A percentile compares a stretch with the other conserved stretches of the same genome.
Conservation (phyloP, 2,329 filamentous ascomycete genomes). For the Colletotrichum echinochloae region DNA sequence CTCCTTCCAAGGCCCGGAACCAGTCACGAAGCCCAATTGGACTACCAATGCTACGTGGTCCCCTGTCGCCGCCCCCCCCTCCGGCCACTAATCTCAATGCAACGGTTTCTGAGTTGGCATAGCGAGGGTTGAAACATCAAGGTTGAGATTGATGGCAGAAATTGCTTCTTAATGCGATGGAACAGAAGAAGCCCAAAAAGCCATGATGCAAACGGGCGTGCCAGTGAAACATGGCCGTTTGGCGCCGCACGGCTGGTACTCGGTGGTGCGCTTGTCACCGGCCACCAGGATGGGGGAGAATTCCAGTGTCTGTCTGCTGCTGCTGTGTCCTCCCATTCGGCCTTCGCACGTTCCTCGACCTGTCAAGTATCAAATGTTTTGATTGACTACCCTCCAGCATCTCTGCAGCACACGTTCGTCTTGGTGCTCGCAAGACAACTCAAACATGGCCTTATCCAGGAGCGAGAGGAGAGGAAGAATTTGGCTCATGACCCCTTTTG, state of each 20-base stretch:
- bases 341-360: slow-evolving; percentile 11
- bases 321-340: slow-evolving; percentile 10
- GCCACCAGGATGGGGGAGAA: neutral
- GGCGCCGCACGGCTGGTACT: slow-evolving; percentile 21
- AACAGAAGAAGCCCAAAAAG: slow-evolving; percentile 6
- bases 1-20: slow-evolving; percentile 21
- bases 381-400: neutral
- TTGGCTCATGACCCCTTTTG: slow-evolving; percentile 24
- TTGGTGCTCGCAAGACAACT: slow-evolving; percentile 18
- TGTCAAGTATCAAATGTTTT: slow-evolving; percentile 28
- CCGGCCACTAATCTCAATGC: slow-evolving; percentile 24
- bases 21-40: slow-evolving; percentile 9
- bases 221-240: slow-evolving; percentile 38
- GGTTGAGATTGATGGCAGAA: slow-evolving; percentile 41
- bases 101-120: slow-evolving; percentile 8
- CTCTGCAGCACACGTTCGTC: neutral
- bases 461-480: neutral
- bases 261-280: too few species aligned
- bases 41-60: slow-evolving; percentile 10
- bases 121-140: slow-evolving; percentile 24
- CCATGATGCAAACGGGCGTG: slow-evolving; percentile 30
- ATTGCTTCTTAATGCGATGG: slow-evolving; percentile 36
- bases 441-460: slow-evolving; percentile 9
- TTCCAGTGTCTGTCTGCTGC: slow-evolving; percentile 16
- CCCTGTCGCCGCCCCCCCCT: slow-evolving; percentile 3